Base-by-base conservation (phyloP, 768 basidiomycete species). In the Hygrophorus russula region DNA sequence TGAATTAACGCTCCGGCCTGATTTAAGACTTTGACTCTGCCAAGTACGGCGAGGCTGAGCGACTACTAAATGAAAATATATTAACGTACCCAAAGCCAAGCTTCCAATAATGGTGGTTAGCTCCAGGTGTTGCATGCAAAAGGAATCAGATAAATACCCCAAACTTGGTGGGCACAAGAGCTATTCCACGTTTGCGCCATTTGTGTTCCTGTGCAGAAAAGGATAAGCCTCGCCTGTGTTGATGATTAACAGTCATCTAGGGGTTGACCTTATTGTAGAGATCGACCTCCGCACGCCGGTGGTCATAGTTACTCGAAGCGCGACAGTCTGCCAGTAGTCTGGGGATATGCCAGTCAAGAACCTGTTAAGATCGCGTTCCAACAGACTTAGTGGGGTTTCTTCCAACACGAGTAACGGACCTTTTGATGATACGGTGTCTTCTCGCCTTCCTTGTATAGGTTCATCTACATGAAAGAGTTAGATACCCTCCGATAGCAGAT, bases 341-440 rank as follows among this genome's bases (percentile, higher is more conserved):
- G 18, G 51, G 51, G 0, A 52, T 48, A 38, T 52, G 51, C 51
- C 51, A 52, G 19, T 52, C 51, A 5, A 52, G 39, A 35, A 35
- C 17, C 33, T 35, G 33, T 17, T n/a, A n/a, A 17, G 33, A 13
- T n/a, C 13, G 5, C n/a, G 13, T 35, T 13, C 17, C 33, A 17
- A n/a, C 13, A 35, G 9, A 13, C 17, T n/a, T 13, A 9, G 33
- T 35, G 13, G 33, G 13, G n/a, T 13, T 9, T 17, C 13, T 35
- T 9, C 33, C 9, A 5, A 35, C 33, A 17, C 17, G 17, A 17
- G 17, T 4, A n/a, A 9, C n/a, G 9, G 4, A 52, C 51, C 27
- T 47, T 52, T 31, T 52, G 51, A 18, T 52, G 51, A 32, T 52
- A 52, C 3, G 36, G 51, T 12, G 51, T 52, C 40, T 52, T 52